Conservation (phyloP, 73 alveolate genomes). For the Breviolum minutum region DNA sequence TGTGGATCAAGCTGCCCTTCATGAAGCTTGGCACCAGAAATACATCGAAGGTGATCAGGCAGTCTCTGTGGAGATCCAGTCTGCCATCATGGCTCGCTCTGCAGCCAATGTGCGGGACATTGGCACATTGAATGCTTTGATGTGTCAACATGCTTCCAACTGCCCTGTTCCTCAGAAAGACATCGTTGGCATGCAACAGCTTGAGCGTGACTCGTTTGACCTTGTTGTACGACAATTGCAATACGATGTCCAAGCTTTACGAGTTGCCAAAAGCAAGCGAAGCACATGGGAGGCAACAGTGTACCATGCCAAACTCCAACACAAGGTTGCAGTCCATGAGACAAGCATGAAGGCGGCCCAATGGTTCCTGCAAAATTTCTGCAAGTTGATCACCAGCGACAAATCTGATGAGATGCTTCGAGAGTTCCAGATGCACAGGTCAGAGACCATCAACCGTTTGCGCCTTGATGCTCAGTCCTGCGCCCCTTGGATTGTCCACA, state of each 20-base stretch:
- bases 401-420: not conserved
- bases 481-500: not conserved
- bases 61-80: not conserved
- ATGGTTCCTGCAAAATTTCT: not conserved
- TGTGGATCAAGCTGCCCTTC: not conserved
- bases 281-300: not conserved
- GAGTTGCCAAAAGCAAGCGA: not conserved
- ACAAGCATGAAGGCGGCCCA: not conserved
- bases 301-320: slow-evolving; percentile 22
- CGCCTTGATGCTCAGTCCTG: not conserved
- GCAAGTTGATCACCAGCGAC: not conserved
- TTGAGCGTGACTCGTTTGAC: not conserved
- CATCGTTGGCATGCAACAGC: not conserved
- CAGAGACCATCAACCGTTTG: not conserved
- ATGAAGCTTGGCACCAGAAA: not conserved
- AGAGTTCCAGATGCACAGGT: not conserved
- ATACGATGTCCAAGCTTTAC: slow-evolving; percentile 14
- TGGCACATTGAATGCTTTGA: not conserved
- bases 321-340: not conserved
- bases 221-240: not conserved
- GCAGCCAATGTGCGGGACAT: not conserved
- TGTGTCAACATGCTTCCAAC: not conserved
- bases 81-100: not conserved
- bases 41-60: not conserved
- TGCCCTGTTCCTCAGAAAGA: not conserved